Conservation (phyloP, 2,329 filamentous ascomycete species). For the Trichoderma atrobrunneum region DNA sequence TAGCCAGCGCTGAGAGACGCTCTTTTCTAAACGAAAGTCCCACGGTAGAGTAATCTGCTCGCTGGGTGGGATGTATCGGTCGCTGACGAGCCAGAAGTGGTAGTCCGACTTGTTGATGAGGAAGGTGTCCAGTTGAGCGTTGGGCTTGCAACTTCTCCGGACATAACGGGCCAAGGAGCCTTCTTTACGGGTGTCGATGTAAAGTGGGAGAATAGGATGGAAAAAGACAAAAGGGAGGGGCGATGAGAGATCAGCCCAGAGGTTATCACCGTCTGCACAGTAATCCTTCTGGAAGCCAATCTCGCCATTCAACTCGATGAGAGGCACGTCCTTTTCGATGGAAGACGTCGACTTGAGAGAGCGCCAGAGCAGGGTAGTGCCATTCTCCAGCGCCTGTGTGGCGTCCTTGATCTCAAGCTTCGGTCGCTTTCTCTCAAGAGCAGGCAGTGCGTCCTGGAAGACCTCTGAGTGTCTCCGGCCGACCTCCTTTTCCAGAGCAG, state of each 20-base stretch:
- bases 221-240: constrained; percentile 79
- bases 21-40: constrained; percentile 65
- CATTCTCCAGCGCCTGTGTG: constrained; percentile 34
- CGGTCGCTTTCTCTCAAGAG: constrained; percentile 43
- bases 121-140: constrained; percentile 83
- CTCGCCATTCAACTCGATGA: constrained; percentile 73
- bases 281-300: constrained; percentile 73
- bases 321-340: constrained; percentile 56
- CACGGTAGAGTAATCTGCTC: constrained; percentile 64
- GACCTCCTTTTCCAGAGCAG: constrained; percentile 64
- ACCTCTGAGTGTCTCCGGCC: constrained; percentile 65
- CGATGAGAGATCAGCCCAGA: constrained; percentile 64
- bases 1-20: constrained; percentile 51
- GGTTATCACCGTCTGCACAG: constrained; percentile 62
- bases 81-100: constrained; percentile 90
- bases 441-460: constrained; percentile 55
- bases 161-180: constrained; percentile 84
- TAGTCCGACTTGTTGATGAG: constrained; percentile 76
- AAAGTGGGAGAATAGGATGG: constrained; percentile 82
- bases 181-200: constrained; percentile 86
- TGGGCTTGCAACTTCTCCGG: constrained; percentile 88
- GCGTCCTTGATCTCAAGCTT: constrained; percentile 51
- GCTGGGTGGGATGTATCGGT: constrained; percentile 65
- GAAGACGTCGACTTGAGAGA: constrained; percentile 52
- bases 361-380: constrained; percentile 62